Percentiles rank a stretch among this genome's conserved stretches.
phyloP scores from a whole-genome alignment of 768 basidiomycete genomes.

The Russula vinacea region DNA sequence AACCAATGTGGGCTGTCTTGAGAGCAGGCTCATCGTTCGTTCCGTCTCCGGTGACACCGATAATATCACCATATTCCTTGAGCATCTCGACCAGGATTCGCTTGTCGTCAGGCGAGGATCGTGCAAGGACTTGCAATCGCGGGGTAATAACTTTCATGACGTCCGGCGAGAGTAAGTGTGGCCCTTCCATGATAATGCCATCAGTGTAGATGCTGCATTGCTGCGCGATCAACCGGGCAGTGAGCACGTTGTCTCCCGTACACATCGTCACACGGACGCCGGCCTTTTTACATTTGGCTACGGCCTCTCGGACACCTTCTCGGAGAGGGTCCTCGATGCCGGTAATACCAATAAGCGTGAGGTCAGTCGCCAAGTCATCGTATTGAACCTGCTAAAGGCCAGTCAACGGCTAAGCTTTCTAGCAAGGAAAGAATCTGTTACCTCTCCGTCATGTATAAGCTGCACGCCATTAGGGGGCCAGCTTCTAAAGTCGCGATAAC shows the following conservation, averaged over 20 bases:
- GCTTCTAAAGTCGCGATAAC: slow-evolving; percentile 79
- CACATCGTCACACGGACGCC: slow-evolving; percentile 98
- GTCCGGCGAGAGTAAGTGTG: slow-evolving; percentile 61
- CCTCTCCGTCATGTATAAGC: slow-evolving; percentile 51
- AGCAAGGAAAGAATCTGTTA: slow-evolving; percentile 34
- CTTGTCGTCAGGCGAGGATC: slow-evolving; percentile 98
- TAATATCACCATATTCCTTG: slow-evolving; percentile 81
- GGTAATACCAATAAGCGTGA: slow-evolving; percentile 85
- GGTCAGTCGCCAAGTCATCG: slow-evolving; percentile 60
- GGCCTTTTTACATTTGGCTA: slow-evolving; percentile 80
- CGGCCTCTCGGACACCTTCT: slow-evolving; percentile 83
- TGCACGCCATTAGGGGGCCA: slow-evolving; percentile 72
- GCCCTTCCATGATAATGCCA: slow-evolving; percentile 97
- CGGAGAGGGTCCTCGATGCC: slow-evolving; percentile 98
- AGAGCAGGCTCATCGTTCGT: slow-evolving; percentile 97
- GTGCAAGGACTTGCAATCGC: slow-evolving; percentile 91
- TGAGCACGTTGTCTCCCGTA: slow-evolving; percentile 95
- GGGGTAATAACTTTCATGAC: slow-evolving; percentile 85
- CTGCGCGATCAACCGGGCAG: slow-evolving; percentile 88
- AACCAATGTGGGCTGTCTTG: slow-evolving; percentile 94
- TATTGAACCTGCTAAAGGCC: slow-evolving; percentile 53
- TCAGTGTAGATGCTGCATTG: slow-evolving; percentile 95
- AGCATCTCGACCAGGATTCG: slow-evolving; percentile 87
- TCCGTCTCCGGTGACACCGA: slow-evolving; percentile 96
- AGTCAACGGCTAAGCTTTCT: background rate